Conservation (phyloP, 176 grass and related monocot genomes). For the Carex scoparia region DNA sequence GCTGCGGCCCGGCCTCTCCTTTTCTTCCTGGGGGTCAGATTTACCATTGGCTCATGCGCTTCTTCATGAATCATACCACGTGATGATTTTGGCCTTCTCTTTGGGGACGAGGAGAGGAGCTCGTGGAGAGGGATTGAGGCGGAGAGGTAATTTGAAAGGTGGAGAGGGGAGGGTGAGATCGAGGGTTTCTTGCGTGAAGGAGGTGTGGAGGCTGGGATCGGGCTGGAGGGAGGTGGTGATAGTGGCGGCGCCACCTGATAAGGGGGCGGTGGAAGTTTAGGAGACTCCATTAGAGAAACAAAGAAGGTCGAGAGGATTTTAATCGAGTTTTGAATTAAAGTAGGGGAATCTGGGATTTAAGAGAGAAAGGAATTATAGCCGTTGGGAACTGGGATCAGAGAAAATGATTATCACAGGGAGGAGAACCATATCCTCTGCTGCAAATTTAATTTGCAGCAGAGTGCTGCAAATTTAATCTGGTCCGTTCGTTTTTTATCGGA, state of each 20-base stretch:
- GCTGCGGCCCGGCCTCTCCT: conserved; percentile 28
- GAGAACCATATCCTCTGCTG: no score
- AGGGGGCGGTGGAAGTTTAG: conserved; percentile 21
- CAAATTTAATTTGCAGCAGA: no score
- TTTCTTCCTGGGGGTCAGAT: conserved; percentile 24
- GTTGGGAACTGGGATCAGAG: neutral
- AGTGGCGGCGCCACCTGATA: conserved; percentile 27
- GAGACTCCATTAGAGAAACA: neutral
- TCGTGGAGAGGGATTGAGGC: conserved; percentile 51
- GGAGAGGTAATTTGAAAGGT: conserved; percentile 22
- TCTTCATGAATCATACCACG: neutral
- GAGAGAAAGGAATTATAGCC: neutral
- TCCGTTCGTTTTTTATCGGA: no score
- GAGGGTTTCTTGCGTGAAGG: conserved; percentile 23
- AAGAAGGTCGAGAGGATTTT: conserved; percentile 14
- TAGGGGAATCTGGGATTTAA: neutral
- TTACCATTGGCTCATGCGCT: conserved; percentile 7
- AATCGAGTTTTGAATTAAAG: neutral
- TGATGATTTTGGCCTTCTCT: conserved; percentile 24
- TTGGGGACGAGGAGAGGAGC: conserved; percentile 51
- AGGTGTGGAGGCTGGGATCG: conserved; percentile 22
- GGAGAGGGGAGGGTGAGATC: conserved; percentile 40
- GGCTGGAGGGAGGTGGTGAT: conserved; percentile 25
- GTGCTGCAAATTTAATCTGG: no score
- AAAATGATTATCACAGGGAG: neutral